phyloP scores from a whole-genome alignment of 805 yeast species.

The Candida coquimbonensis region DNA sequence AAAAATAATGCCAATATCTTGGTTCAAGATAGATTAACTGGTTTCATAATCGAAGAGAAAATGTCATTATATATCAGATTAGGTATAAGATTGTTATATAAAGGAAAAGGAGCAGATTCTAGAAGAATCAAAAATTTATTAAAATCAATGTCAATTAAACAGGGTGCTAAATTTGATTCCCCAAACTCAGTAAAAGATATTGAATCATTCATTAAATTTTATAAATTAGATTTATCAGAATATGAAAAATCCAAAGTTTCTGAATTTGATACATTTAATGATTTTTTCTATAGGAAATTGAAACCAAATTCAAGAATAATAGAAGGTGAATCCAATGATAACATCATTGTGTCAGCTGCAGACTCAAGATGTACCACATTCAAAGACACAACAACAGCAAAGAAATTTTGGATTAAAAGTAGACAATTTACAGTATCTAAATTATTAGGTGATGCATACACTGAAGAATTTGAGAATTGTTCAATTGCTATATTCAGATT shows the following conservation, averaged over 20 bases:
- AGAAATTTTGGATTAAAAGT: slow-evolving; percentile 86
- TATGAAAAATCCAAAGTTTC: slow-evolving; percentile 38
- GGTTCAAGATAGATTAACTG: slow-evolving; percentile 88
- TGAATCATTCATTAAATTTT: slow-evolving; percentile 72
- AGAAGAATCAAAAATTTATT: slow-evolving; percentile 55
- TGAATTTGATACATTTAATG: slow-evolving; percentile 68
- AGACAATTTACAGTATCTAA: slow-evolving; percentile 60
- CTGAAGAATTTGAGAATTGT: slow-evolving; percentile 34
- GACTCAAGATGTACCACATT: slow-evolving; percentile 82
- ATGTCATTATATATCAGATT: slow-evolving; percentile 83
- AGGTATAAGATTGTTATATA: slow-evolving; percentile 79
- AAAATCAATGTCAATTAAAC: slow-evolving; percentile 62
- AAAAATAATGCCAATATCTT: slow-evolving; percentile 88
- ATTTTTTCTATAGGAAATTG: slow-evolving; percentile 77
- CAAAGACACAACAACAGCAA: slow-evolving; percentile 50
- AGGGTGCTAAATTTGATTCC: slow-evolving; percentile 77
- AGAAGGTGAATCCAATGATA: slow-evolving; percentile 34
- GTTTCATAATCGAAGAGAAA: slow-evolving; percentile 85
- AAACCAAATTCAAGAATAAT: slow-evolving; percentile 64
- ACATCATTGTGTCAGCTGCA: slow-evolving; percentile 44
- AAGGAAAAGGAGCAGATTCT: slow-evolving; percentile 59
- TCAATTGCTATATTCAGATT: slow-evolving; percentile 75
- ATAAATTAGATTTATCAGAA: slow-evolving; percentile 69
- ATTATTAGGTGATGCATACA: slow-evolving; percentile 39
- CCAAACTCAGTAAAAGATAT: slow-evolving; percentile 63